Evolutionary conservation across 2,329 filamentous ascomycete genomes (phyloP).

Genomic region (Pyrenophora teres): DNA sequence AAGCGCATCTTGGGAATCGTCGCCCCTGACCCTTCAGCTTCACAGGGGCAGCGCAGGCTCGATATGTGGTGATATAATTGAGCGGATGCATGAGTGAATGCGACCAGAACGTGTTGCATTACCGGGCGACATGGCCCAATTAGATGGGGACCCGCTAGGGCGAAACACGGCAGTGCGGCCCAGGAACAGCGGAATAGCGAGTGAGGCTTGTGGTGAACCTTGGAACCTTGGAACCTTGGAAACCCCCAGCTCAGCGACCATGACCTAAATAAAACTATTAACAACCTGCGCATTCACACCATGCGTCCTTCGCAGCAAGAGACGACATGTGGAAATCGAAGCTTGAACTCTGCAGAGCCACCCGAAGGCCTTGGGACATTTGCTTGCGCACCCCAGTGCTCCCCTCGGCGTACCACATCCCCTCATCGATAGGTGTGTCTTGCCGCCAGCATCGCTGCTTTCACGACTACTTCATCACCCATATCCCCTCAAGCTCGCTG

Average conservation of each 20-base stretch:
- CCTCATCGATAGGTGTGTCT: conserved; percentile 17
- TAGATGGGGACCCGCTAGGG: conserved; percentile 20
- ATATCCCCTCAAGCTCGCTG: conserved; percentile 89
- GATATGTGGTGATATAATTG: not conserved
- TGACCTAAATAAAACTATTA: conserved; percentile 29
- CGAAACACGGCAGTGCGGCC: conserved; percentile 14
- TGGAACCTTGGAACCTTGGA: conserved; percentile 1
- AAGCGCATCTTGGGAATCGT: too few relatives aligned
- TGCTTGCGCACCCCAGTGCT: conserved; percentile 14
- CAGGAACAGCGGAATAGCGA: conserved; percentile 27
- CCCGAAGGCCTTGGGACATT: conserved; percentile 26
- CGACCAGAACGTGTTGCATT: not conserved
- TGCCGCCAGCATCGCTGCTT: conserved; percentile 58
- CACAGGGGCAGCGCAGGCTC: too few relatives aligned
- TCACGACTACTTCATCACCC: conserved; percentile 97
- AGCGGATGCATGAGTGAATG: too few relatives aligned
- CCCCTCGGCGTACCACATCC: conserved; percentile 11
- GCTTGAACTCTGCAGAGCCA: conserved; percentile 34
- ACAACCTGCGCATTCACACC: conserved; percentile 30
- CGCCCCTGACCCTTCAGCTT: too few relatives aligned
- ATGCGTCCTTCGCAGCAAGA: conserved; percentile 41
- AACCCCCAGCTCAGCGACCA: conserved; percentile 22
- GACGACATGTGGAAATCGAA: conserved; percentile 48
- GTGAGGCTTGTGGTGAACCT: conserved; percentile 19
- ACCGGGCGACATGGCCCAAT: conserved; percentile 15